Evolutionary conservation across 257 asterid species (phyloP).

Genomic region (Primulina huaijiensis): DNA sequence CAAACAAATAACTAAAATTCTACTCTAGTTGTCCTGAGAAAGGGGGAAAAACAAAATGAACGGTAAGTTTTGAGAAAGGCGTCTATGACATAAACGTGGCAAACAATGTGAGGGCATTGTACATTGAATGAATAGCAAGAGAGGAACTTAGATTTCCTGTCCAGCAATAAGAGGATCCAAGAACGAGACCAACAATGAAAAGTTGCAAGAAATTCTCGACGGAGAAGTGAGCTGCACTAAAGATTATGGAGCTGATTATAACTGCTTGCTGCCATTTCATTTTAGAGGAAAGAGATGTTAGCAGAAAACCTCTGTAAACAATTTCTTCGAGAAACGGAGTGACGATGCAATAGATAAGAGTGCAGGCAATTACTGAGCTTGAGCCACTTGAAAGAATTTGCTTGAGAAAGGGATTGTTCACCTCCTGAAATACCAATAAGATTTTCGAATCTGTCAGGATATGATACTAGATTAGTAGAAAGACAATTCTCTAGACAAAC

Average conservation of each 20-base stretch:
- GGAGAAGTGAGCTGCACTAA: conserved; percentile 79
- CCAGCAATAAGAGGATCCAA: conserved; percentile 85
- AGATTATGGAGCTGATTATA: conserved; percentile 55
- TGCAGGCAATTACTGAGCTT: conserved; percentile 44
- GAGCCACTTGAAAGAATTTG: conserved; percentile 60
- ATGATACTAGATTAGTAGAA: background rate
- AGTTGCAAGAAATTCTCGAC: conserved; percentile 71
- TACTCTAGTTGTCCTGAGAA: background rate
- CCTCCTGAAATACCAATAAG: conserved; percentile 43
- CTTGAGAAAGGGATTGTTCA: conserved; percentile 54
- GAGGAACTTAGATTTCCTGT: conserved; percentile 67
- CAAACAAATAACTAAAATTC: background rate
- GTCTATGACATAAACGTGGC: conserved; percentile 47
- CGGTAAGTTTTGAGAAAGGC: background rate
- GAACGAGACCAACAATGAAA: conserved; percentile 53
- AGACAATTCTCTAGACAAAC: background rate
- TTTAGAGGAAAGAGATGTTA: conserved; percentile 60
- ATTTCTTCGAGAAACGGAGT: conserved; percentile 85
- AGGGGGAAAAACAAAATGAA: background rate
- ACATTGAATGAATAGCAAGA: conserved; percentile 61
- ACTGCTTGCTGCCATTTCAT: conserved; percentile 80
- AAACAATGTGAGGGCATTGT: conserved; percentile 59
- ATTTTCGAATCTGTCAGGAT: background rate
- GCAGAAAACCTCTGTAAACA: conserved; percentile 71
- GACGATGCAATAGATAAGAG: conserved; percentile 53